Percentiles rank a stretch among this genome's conserved stretches.
phyloP scores from a whole-genome alignment of 768 basidiomycete species.

The Lentinula edodes region DNA sequence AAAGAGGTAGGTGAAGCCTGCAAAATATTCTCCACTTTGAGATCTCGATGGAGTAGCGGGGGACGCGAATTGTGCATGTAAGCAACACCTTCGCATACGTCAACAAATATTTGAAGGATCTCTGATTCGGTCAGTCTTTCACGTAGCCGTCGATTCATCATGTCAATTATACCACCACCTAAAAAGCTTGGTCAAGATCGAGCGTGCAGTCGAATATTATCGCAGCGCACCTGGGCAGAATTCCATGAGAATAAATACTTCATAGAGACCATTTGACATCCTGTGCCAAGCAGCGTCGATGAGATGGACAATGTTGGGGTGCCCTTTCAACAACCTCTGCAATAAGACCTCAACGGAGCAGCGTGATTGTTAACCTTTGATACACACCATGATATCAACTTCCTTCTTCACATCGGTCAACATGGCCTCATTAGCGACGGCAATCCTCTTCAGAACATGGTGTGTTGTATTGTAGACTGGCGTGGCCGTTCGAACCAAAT shows the following conservation, averaged over 20 bases:
- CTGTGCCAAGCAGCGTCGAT: constrained; percentile 93
- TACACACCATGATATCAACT: constrained; percentile 94
- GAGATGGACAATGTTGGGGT: constrained; percentile 93
- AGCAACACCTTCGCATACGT: constrained; percentile 95
- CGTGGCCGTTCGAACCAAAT: constrained; percentile 81
- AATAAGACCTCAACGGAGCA: constrained; percentile 21
- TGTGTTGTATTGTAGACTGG: constrained; percentile 89
- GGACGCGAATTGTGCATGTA: constrained; percentile 93
- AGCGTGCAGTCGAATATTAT: not conserved
- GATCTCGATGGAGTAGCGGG: constrained; percentile 89
- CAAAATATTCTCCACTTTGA: constrained; percentile 98
- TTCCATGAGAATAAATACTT: constrained; percentile 99
- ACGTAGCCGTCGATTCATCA: constrained; percentile 96
- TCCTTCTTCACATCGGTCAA: constrained; percentile 94
- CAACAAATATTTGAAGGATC: constrained; percentile 96
- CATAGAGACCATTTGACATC: constrained; percentile 77
- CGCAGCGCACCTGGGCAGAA: constrained; percentile 74
- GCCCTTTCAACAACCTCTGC: constrained; percentile 85
- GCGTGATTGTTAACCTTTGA: constrained; percentile 5
- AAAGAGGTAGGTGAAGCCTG: constrained; percentile 78
- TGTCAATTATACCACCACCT: constrained; percentile 99
- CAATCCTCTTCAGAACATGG: constrained; percentile 96
- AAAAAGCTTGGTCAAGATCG: constrained; percentile 1
- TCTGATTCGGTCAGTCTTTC: constrained; percentile 94
- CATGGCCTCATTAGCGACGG: constrained; percentile 84